phyloP scores from a whole-genome alignment of 176 grass and related monocot genomes.

The Oryza australiensis region DNA sequence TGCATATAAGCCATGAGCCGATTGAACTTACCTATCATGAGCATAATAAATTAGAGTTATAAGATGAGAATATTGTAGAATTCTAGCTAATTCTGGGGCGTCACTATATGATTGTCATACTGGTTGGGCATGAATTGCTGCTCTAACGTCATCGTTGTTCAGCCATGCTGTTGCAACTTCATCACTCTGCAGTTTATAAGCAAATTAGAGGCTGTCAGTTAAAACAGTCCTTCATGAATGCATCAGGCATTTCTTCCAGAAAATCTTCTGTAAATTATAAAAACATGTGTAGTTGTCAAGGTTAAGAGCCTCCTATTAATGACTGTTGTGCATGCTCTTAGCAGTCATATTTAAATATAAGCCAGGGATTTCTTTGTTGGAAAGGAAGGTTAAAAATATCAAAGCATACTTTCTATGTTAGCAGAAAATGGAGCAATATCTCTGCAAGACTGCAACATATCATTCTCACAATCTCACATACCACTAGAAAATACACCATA shows the following conservation, averaged over 20 bases:
- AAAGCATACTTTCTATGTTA: not conserved
- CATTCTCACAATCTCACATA: not conserved
- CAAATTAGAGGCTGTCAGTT: not conserved
- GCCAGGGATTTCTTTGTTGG: not conserved
- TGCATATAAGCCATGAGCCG: conserved; percentile 68
- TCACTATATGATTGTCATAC: conserved; percentile 46
- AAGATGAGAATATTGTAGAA: conserved; percentile 5
- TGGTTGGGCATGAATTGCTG: conserved; percentile 87
- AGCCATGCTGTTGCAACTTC: conserved; percentile 87
- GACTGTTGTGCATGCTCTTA: too few species aligned
- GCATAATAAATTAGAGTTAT: conserved; percentile 1
- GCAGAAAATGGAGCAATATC: not conserved
- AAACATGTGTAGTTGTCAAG: too few species aligned
- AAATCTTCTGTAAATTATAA: too few species aligned
- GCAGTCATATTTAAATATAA: not conserved
- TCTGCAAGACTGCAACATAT: not conserved
- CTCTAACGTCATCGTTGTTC: conserved; percentile 68
- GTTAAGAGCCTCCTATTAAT: too few species aligned
- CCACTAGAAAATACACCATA: not conserved
- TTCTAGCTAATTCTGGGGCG: not conserved
- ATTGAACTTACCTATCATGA: conserved; percentile 56
- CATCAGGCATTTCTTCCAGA: not conserved
- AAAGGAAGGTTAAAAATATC: not conserved
- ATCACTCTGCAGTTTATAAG: conserved; percentile 62
- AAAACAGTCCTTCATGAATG: not conserved